Base-by-base conservation (phyloP, 2,329 filamentous ascomycete species). In the Aspergillus aculeatinus region DNA sequence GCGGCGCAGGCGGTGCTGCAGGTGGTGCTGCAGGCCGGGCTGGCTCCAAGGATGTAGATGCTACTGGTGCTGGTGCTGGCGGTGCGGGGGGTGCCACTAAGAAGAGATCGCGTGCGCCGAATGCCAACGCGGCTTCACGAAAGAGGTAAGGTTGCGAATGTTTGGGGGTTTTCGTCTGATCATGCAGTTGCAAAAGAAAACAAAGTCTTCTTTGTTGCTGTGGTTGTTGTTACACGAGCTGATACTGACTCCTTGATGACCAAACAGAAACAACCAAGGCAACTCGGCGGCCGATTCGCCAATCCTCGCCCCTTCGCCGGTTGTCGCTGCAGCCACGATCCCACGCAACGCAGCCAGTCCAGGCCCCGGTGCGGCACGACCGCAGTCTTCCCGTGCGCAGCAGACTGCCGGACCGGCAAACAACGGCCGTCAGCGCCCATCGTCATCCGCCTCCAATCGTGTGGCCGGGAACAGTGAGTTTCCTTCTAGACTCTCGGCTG, bases 31-130 rank as follows among this genome's bases (percentile, higher is more conserved):
- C 66, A 48, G 74, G 73, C 61, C 70, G 78, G 54, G 70, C 65
- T 60, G 75, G 70, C 23, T 78, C 70, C 61, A 76, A 96, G 87
- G 88, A 86, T 62, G 92, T 89, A 19, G 39, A 44, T 44, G 39
- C 39, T 19, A 44, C 39, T 44, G 39, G 65, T 54, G 60, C 57
- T 51, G 60, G 66, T 48, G 74, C 73, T 11, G 84, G 84, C 2
- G 60, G 66, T 50, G 74, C 73, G 9, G 84, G 84, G 2, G 90
- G 92, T 56, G 80, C 74, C 2, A 73, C 81, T 33, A 88, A 89
- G 60, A 94, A 93, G 78, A 92, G 85, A 84, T 79, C 86, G 76
- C 77, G 93, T 83, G 82, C 90, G 79, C 84, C 85, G 4, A 91
- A 90, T 65, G 83, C 86, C n/a, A 86, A 87, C 65, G 75, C 86